Evolutionary conservation across 805 yeast genomes (phyloP).

Genomic region (Nakazawaea pomicola): DNA sequence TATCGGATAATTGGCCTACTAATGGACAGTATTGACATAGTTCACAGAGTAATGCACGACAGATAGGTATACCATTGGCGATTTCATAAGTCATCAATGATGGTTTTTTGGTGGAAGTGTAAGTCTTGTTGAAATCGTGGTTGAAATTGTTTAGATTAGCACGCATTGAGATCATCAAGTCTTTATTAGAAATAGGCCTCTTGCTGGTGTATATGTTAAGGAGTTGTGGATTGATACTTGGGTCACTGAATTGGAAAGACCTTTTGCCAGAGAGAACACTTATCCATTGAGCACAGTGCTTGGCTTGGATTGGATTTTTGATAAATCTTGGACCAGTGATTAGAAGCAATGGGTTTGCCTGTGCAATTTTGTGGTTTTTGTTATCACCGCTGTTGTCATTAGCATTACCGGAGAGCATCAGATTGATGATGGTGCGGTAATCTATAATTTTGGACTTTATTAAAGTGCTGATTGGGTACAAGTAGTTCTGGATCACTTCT

Average conservation of each 20-base stretch:
- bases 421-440: conserved; percentile 25
- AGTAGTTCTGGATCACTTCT: conserved; percentile 34
- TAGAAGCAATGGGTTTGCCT: conserved; percentile 24
- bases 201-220: not conserved
- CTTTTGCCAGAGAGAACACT: conserved; percentile 19
- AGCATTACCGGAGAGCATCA: no score
- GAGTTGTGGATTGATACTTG: conserved; percentile 5
- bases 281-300: conserved; percentile 39
- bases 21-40: conserved; percentile 39
- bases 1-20: conserved; percentile 40
- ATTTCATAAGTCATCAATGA: conserved; percentile 27
- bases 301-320: conserved; percentile 27
- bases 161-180: conserved; percentile 30
- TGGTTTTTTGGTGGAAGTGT: not conserved
- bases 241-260: not conserved
- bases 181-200: conserved; percentile 7
- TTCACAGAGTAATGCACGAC: conserved; percentile 33
- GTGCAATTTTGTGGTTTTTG: conserved; percentile 6
- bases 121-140: conserved; percentile 13
- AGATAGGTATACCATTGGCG: conserved; percentile 34
- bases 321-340: conserved; percentile 36
- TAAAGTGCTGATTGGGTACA: conserved; percentile 30
- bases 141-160: conserved; percentile 30
- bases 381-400: no score
- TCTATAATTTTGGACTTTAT: conserved; percentile 26